These are phyloP conservation scores for Cryptococcus sp. DNA, from an alignment of 1,284 basidiomycete species.

Conservation along the genomic window DNA sequence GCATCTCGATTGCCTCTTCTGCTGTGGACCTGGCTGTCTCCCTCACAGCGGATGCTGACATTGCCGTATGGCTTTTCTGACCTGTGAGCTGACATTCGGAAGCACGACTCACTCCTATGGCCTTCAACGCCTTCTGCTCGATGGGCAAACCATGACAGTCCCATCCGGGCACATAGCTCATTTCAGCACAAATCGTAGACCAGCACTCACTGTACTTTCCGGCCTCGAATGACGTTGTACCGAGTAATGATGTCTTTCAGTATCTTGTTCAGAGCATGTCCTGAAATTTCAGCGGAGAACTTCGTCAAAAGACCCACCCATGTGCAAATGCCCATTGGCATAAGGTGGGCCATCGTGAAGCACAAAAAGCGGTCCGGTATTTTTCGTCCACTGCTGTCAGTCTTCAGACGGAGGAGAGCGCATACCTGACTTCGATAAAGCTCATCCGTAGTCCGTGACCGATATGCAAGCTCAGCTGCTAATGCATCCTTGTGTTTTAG, in stretches of 20 bases:
- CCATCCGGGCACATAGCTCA: conserved; percentile 91
- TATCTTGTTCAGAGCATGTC: conserved; percentile 95
- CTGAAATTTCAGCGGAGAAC: conserved; percentile 48
- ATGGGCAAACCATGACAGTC: conserved; percentile 98
- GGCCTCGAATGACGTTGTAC: conserved; percentile 74
- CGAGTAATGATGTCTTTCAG: conserved; percentile 95
- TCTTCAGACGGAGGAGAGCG: too few relatives aligned
- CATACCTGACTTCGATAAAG: conserved; percentile 86
- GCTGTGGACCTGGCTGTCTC: conserved; percentile 70
- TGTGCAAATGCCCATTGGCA: conserved; percentile 92
- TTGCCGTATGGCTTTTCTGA: conserved; percentile 48
- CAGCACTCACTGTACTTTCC: conserved; percentile 68
- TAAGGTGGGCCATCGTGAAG: conserved; percentile 97
- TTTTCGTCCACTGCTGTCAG: conserved; percentile 46
- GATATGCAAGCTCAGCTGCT: conserved; percentile 58
- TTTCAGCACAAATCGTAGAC: neutral
- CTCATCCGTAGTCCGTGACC: conserved; percentile 63
- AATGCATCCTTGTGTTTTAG: conserved; percentile 67
- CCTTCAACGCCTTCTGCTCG: conserved; percentile 81
- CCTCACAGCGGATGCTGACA: conserved; percentile 65
- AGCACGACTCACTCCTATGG: conserved; percentile 58
- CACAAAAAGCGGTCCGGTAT: conserved; percentile 66
- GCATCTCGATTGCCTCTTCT: conserved; percentile 66
- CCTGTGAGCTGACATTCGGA: neutral
- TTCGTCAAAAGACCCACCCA: conserved; percentile 59